Evolutionary conservation across 768 basidiomycete species (phyloP).

Genomic region (Leccinum aurantiacum): DNA sequence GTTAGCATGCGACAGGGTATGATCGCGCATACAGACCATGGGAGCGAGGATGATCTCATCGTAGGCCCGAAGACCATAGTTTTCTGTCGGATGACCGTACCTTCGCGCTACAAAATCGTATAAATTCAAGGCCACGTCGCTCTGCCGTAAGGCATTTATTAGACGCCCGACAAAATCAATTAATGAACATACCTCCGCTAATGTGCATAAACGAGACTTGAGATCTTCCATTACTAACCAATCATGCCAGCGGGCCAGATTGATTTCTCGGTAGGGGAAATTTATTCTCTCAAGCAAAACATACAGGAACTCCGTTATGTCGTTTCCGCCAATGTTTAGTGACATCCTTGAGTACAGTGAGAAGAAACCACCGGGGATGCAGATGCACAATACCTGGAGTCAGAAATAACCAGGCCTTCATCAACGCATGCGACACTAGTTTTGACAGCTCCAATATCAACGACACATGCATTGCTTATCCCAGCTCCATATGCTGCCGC

Average conservation of each 20-base stretch:
- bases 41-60: constrained; percentile 95
- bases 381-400: constrained; percentile 65
- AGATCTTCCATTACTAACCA: constrained; percentile 92
- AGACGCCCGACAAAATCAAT: neutral
- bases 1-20: neutral
- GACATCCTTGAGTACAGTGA: constrained; percentile 51
- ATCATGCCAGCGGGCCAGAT: constrained; percentile 77
- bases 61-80: constrained; percentile 88
- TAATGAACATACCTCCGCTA: constrained; percentile 69
- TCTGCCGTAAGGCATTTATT: constrained; percentile 43
- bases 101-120: constrained; percentile 88
- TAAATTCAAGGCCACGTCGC: constrained; percentile 84
- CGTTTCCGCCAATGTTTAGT: constrained; percentile 89
- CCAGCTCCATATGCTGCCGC: constrained; percentile 96
- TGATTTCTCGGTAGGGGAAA: constrained; percentile 86
- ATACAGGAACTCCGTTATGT: constrained; percentile 87
- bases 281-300: constrained; percentile 75
- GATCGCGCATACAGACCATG: constrained; percentile 58
- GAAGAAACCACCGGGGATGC: constrained; percentile 2
- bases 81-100: constrained; percentile 74
- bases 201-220: constrained; percentile 79
- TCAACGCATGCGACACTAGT: constrained; percentile 93
- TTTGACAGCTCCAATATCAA: constrained; percentile 85
- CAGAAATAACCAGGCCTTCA: constrained; percentile 84
- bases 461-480: constrained; percentile 91